A percentile compares a stretch with the other conserved stretches of the same genome.
phyloP scores from a whole-genome alignment of 139 green algal genomes.

The Ulvella scutata region DNA sequence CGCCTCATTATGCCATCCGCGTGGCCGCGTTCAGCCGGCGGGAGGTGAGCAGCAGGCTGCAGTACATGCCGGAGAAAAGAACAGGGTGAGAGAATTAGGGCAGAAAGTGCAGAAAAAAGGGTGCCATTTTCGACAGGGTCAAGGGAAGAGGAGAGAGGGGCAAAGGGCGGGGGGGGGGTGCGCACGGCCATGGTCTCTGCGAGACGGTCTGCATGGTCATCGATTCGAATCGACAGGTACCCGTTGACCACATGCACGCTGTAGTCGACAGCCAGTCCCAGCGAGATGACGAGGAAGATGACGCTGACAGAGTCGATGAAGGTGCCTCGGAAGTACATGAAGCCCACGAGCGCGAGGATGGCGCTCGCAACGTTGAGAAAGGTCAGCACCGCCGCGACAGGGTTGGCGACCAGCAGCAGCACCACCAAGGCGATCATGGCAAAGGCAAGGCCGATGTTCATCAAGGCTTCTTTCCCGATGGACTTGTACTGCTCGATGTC shows the following conservation, averaged over 20 bases:
- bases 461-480: slow-evolving; percentile 11
- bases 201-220: too few species aligned
- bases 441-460: slow-evolving; percentile 15
- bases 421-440: slow-evolving; percentile 10
- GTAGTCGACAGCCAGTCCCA: slow-evolving; percentile 27
- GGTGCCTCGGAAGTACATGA: slow-evolving; percentile 16
- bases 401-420: slow-evolving; percentile 14
- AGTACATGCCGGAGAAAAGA: too few species aligned
- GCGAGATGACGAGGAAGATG: slow-evolving; percentile 27
- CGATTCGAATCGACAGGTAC: slow-evolving; percentile 11
- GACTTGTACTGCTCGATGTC: slow-evolving; percentile 24
- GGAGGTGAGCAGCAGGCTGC: too few species aligned
- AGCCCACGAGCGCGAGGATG: slow-evolving; percentile 16
- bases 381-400: slow-evolving; percentile 9
- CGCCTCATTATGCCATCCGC: too few species aligned
- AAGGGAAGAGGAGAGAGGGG: too few species aligned
- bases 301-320: slow-evolving; percentile 17
- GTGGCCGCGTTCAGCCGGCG: too few species aligned
- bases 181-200: slow-evolving; percentile 11
- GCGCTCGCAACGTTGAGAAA: slow-evolving; percentile 8
- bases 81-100: too few species aligned
- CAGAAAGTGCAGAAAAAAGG: too few species aligned
- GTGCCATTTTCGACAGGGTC: too few species aligned
- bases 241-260: slow-evolving; percentile 17
- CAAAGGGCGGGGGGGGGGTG: slow-evolving; percentile 7